Evolutionary conservation across 345 rosid species (phyloP).

Genomic region (Nasturtium officinale): DNA sequence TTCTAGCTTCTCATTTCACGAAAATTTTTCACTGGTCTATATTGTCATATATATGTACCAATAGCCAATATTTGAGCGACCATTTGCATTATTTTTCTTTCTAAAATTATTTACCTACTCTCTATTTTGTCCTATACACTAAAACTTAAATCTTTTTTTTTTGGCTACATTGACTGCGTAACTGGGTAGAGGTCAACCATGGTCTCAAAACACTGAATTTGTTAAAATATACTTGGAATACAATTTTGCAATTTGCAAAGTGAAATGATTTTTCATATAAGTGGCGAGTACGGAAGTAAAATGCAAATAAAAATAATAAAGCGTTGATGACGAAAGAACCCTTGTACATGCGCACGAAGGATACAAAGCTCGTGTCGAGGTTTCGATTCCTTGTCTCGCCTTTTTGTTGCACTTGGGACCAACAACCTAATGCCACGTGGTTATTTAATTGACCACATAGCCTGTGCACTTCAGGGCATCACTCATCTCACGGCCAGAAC

Average conservation of each 20-base stretch:
- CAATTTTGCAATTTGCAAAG: neutral
- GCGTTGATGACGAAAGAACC: slow-evolving; percentile 19
- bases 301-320: neutral
- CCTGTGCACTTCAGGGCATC: neutral
- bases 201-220: neutral
- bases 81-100: neutral
- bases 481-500: slow-evolving; percentile 17
- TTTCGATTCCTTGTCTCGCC: slow-evolving; percentile 20
- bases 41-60: too few species aligned
- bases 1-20: neutral
- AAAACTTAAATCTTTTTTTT: neutral
- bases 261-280: neutral
- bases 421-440: slow-evolving; percentile 36
- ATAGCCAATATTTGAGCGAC: too few species aligned
- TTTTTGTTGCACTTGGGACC: slow-evolving; percentile 17
- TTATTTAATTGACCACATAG: slow-evolving; percentile 30
- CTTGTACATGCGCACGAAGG: neutral
- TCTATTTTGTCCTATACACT: neutral
- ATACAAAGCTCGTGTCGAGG: slow-evolving; percentile 10
- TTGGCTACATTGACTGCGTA: neutral
- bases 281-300: neutral
- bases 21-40: neutral
- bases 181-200: neutral
- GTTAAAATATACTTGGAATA: neutral
- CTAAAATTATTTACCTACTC: neutral